Conservation (phyloP, 148 eudicot genomes). For the Amaranthus hypochondriacus region DNA sequence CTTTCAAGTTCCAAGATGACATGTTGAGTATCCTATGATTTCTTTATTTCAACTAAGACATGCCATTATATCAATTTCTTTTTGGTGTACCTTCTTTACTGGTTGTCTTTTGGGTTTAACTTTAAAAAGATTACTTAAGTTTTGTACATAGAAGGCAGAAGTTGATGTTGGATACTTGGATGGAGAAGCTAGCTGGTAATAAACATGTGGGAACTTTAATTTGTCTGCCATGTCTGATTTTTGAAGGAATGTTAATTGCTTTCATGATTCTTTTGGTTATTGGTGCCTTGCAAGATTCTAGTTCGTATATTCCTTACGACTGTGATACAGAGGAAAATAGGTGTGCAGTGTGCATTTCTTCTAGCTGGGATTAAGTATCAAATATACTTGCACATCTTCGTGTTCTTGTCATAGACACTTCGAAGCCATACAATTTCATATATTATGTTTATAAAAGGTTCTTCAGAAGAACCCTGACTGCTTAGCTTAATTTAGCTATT, state of each 20-base stretch:
- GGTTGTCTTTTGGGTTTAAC: neutral
- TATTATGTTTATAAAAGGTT: neutral
- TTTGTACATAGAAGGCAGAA: neutral
- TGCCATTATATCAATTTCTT: neutral
- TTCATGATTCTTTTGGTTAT: conserved; percentile 5
- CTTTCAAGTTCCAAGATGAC: neutral
- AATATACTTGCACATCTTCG: neutral
- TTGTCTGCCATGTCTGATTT: neutral
- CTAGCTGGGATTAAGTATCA: neutral
- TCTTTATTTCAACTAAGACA: neutral
- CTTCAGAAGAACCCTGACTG: too few species aligned
- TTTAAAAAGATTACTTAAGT: neutral
- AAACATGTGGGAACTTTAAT: neutral
- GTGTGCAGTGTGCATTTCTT: neutral
- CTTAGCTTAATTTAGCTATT: neutral
- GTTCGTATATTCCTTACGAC: neutral
- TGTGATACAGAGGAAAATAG: neutral
- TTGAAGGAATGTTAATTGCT: neutral
- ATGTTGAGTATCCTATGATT: too few species aligned
- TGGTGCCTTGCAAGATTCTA: neutral
- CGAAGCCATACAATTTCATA: neutral
- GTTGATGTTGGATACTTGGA: neutral
- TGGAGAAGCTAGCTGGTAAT: neutral
- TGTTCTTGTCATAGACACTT: neutral
- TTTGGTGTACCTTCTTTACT: neutral